Evolutionary conservation across 176 grass and related monocot species (phyloP).

Genomic region (Ananas comosus): DNA sequence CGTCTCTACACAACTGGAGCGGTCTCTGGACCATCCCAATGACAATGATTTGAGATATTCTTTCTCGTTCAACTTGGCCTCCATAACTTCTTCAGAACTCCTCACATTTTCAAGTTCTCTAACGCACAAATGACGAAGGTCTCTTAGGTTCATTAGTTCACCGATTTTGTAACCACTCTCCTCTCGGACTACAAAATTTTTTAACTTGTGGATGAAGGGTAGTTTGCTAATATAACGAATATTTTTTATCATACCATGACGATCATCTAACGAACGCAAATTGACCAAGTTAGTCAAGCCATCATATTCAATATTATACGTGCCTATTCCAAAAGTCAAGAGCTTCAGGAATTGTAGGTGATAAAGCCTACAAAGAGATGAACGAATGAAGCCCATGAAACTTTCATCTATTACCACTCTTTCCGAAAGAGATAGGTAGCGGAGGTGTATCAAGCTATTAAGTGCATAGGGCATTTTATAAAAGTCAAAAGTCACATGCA

Average conservation of each 20-base stretch:
- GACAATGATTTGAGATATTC: not conserved
- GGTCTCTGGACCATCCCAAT: constrained; percentile 3
- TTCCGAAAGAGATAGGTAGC: not conserved
- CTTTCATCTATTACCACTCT: too few relatives aligned
- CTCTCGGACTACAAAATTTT: not conserved
- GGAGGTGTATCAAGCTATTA: not conserved
- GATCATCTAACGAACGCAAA: not conserved
- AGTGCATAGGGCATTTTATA: not conserved
- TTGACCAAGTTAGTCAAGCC: not conserved
- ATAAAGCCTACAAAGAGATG: too few relatives aligned
- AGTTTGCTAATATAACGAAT: constrained; percentile 13
- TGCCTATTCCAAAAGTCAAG: not conserved
- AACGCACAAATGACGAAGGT: constrained; percentile 15
- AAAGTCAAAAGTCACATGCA: not conserved
- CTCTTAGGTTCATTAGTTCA: constrained; percentile 1
- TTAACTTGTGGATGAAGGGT: constrained; percentile 21
- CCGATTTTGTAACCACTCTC: constrained; percentile 5
- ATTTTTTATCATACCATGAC: not conserved
- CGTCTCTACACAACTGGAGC: not conserved
- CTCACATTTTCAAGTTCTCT: constrained; percentile 11
- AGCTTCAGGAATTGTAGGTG: too few relatives aligned
- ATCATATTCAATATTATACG: not conserved
- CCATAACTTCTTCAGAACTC: not conserved
- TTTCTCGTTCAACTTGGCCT: constrained; percentile 11
- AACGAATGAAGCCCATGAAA: too few relatives aligned